These are phyloP conservation scores for Cryphonectria naterciae DNA, from an alignment of 2,329 filamentous ascomycete species.

Conservation along the genomic window DNA sequence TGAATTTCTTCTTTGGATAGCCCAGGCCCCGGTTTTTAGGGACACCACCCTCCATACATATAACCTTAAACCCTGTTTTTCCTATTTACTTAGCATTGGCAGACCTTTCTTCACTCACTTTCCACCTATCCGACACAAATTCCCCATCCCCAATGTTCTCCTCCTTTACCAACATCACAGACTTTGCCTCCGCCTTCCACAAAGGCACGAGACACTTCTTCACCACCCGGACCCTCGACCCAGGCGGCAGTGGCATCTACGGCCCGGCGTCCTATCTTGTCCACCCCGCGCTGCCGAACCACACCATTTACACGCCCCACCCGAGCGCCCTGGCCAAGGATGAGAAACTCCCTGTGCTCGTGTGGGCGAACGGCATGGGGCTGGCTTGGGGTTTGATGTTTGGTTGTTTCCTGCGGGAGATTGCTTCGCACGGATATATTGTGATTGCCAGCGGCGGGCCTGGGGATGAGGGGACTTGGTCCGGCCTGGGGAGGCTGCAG, in stretches of 20 bases:
- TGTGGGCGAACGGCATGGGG: conserved; percentile 18
- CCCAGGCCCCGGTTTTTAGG: background rate
- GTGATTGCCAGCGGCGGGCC: conserved; percentile 11
- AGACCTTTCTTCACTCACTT: background rate
- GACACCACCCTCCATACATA: background rate
- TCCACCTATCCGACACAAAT: background rate
- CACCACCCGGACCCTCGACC: conserved; percentile 1
- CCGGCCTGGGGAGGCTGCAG: conserved; percentile 12
- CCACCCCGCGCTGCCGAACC: conserved; percentile 8
- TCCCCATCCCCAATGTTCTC: background rate
- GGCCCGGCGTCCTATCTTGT: conserved; percentile 7
- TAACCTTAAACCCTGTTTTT: background rate
- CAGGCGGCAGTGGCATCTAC: conserved; percentile 15
- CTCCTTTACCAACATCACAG: conserved; percentile 14
- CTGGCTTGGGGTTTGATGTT: conserved; percentile 17
- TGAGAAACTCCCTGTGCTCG: conserved; percentile 11
- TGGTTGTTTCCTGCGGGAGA: conserved; percentile 10
- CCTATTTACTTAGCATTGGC: background rate
- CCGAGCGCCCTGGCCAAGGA: conserved; percentile 2
- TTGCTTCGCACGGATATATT: conserved; percentile 16
- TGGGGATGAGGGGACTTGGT: background rate
- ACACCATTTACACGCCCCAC: conserved; percentile 20
- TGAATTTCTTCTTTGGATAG: background rate
- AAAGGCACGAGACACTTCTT: conserved; percentile 20
- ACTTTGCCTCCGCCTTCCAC: conserved; percentile 17